Percentiles rank a stretch among this genome's conserved stretches.
Conservation (phyloP, 306 rosid species). For the Cucumis melo region DNA sequence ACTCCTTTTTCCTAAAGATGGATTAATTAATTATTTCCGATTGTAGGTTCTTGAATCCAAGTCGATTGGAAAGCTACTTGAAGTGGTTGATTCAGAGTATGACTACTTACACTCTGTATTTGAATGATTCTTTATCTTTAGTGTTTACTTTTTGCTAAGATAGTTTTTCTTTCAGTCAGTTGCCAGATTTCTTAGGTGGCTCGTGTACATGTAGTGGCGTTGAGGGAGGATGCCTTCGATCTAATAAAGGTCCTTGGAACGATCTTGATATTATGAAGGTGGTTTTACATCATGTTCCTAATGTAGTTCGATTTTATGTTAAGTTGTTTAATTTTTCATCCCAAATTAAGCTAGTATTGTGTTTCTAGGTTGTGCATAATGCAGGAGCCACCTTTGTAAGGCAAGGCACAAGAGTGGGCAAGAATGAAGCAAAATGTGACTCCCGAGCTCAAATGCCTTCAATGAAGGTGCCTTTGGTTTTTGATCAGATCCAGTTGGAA, state of each 20-base stretch:
- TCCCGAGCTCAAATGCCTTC: conserved; percentile 24
- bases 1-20: not conserved
- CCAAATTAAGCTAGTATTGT: not conserved
- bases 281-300: not conserved
- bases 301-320: not conserved
- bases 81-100: conserved; percentile 74
- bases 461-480: conserved; percentile 44
- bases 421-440: conserved; percentile 32
- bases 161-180: conserved; percentile 48
- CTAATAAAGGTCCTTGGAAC: conserved; percentile 91
- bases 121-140: not conserved
- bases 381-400: conserved; percentile 58
- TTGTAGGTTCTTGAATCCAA: conserved; percentile 74
- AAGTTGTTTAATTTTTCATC: not conserved
- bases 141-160: conserved; percentile 8
- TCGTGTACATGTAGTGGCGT: conserved; percentile 56
- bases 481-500: not conserved
- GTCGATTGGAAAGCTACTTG: conserved; percentile 49
- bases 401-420: conserved; percentile 38
- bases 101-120: not conserved
- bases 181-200: conserved; percentile 94
- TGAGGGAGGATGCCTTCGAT: conserved; percentile 83
- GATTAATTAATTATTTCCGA: conserved; percentile 11
- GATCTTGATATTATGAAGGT: conserved; percentile 89
- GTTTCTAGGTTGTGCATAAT: conserved; percentile 54